phyloP scores from a whole-genome alignment of 1,139 yeast species.

The Kodamaea suecica region DNA sequence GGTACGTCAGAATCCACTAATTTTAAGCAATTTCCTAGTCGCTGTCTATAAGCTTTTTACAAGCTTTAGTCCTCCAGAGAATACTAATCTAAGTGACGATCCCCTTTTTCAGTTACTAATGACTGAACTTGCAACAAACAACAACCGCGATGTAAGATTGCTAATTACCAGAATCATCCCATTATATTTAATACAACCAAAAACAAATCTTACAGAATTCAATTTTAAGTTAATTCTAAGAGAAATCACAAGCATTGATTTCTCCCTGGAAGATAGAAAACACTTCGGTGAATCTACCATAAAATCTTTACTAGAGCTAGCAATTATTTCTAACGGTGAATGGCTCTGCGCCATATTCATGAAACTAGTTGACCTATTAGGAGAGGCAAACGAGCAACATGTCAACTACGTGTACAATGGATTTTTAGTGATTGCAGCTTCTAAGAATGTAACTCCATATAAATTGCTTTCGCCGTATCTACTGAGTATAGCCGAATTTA shows the following conservation, averaged over 20 bases:
- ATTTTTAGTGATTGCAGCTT: conserved; percentile 45
- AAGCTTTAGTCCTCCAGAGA: conserved; percentile 26
- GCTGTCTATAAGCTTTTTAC: conserved; percentile 47
- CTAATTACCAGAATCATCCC: conserved; percentile 49
- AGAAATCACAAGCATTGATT: conserved; percentile 34
- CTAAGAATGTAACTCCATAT: conserved; percentile 54
- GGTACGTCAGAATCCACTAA: conserved; percentile 21
- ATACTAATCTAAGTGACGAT: conserved; percentile 18
- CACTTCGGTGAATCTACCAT: conserved; percentile 64
- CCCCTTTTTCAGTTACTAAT: conserved; percentile 24
- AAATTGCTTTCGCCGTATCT: conserved; percentile 76
- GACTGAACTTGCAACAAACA: conserved; percentile 20
- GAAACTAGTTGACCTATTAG: conserved; percentile 57
- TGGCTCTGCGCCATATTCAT: conserved; percentile 58
- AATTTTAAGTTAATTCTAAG: conserved; percentile 38
- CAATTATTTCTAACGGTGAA: conserved; percentile 58
- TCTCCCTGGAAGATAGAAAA: conserved; percentile 21
- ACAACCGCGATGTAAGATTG: conserved; percentile 52
- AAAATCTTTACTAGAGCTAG: conserved; percentile 58
- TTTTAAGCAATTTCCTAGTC: conserved; percentile 43
- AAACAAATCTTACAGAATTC: conserved; percentile 30
- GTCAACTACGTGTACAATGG: conserved; percentile 63
- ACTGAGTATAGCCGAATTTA: conserved; percentile 66
- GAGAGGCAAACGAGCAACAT: conserved; percentile 57
- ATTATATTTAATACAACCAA: conserved; percentile 36